Conservation (phyloP, 2,329 filamentous ascomycete species). For the Pseudogymnoascus sp. region DNA sequence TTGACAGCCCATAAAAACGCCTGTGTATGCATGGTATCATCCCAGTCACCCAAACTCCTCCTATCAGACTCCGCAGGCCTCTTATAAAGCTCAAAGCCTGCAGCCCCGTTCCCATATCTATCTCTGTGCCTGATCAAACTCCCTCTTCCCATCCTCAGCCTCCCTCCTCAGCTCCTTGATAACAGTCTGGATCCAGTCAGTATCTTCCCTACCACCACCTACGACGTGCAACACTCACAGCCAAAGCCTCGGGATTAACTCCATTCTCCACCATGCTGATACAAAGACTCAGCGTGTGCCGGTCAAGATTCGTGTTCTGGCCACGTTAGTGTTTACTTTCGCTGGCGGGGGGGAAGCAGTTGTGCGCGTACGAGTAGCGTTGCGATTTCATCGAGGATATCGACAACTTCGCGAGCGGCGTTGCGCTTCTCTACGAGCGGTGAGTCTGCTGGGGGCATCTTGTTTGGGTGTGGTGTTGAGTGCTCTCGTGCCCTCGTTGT, state of each 20-base stretch:
- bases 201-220: neutral
- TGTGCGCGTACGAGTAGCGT: constrained; percentile 65
- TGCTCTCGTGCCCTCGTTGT: neutral
- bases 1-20: neutral
- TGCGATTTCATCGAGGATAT: constrained; percentile 76
- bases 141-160: constrained; percentile 22
- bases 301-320: constrained; percentile 88
- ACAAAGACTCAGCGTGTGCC: constrained; percentile 84
- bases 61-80: neutral
- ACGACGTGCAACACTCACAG: constrained; percentile 49
- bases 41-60: neutral
- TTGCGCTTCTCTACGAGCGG: constrained; percentile 52
- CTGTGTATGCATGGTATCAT: constrained; percentile 3
- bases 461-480: constrained; percentile 13
- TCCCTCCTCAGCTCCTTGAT: constrained; percentile 28
- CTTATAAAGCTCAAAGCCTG: neutral
- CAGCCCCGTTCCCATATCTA: neutral
- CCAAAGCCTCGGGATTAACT: constrained; percentile 88
- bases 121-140: constrained; percentile 6
- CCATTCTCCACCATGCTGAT: constrained; percentile 96
- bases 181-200: constrained; percentile 24
- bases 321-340: neutral
- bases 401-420: constrained; percentile 72
- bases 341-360: neutral
- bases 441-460: constrained; percentile 43